Conservation (phyloP, 2,329 filamentous ascomycete genomes). For the Colletotrichum sublineola region DNA sequence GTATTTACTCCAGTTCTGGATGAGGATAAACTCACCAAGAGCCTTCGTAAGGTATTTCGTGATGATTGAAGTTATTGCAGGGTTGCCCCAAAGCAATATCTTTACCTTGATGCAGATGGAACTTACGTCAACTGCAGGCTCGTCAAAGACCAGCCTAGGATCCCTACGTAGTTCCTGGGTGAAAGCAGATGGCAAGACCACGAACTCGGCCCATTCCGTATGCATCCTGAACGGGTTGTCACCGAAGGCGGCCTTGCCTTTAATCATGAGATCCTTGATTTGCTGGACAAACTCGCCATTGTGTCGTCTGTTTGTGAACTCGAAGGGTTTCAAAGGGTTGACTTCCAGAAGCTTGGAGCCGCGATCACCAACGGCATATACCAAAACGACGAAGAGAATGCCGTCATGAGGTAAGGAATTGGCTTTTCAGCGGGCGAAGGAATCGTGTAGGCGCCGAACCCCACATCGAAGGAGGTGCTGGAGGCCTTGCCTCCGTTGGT, state of each 20-base stretch:
- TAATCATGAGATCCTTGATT: constrained; percentile 19
- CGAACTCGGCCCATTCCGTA: constrained; percentile 22
- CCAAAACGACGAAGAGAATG: constrained; percentile 14
- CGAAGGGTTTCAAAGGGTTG: constrained; percentile 15
- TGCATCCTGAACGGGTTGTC: constrained; percentile 13
- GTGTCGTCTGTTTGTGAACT: constrained; percentile 23
- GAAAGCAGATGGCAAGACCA: constrained; percentile 21
- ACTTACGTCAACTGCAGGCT: constrained; percentile 9
- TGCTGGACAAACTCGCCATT: constrained; percentile 20
- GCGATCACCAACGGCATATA: constrained; percentile 16
- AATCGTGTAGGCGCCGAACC: constrained; percentile 15
- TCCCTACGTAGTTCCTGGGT: constrained; percentile 29
- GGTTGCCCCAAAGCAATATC: not conserved
- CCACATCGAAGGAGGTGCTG: constrained; percentile 2
- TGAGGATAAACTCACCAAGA: not conserved
- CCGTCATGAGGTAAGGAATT: constrained; percentile 10
- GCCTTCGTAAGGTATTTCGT: constrained; percentile 29
- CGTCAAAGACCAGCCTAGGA: constrained; percentile 5
- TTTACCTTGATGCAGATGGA: rapidly evolving
- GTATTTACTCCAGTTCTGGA: no score
- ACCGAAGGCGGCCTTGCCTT: constrained; percentile 11
- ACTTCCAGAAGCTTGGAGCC: constrained; percentile 15
- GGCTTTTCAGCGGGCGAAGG: constrained; percentile 28
- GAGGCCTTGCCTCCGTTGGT: constrained; percentile 13
- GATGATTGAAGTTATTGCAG: not conserved